Conservation (phyloP, 1,284 basidiomycete genomes). For the Tylopilus sp. region DNA sequence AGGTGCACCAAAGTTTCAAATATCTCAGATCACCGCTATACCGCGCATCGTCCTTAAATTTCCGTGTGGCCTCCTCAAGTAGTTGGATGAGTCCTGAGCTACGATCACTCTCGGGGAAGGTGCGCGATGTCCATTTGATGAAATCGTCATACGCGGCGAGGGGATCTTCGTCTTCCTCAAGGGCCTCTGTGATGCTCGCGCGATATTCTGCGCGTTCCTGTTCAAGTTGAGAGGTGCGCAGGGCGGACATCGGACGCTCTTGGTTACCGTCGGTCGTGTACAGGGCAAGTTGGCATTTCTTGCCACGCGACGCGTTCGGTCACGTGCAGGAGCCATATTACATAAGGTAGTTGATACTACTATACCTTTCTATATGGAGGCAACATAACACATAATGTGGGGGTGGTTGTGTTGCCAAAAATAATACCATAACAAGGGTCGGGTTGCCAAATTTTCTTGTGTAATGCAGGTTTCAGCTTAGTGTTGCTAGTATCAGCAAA, state of each 20-base stretch:
- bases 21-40: slow-evolving; percentile 88
- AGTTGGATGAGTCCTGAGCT: slow-evolving; percentile 63
- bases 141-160: slow-evolving; percentile 54
- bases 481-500: no score
- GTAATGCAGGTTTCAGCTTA: no score
- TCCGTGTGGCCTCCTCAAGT: slow-evolving; percentile 70
- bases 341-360: no score
- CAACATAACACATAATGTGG: not conserved
- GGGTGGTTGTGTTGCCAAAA: not conserved
- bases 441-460: not conserved
- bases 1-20: slow-evolving; percentile 82
- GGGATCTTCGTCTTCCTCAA: slow-evolving; percentile 58
- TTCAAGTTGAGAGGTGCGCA: slow-evolving; percentile 31
- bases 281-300: slow-evolving; percentile 10
- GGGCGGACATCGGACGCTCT: slow-evolving; percentile 20
- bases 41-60: slow-evolving; percentile 72
- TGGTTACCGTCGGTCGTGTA: slow-evolving; percentile 5
- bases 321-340: slow-evolving; percentile 20
- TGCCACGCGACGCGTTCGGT: slow-evolving; percentile 31
- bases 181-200: slow-evolving; percentile 35
- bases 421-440: not conserved
- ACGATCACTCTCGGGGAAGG: slow-evolving; percentile 40
- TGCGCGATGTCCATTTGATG: slow-evolving; percentile 59
- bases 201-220: slow-evolving; percentile 36
- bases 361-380: not conserved